Base-by-base conservation (phyloP, 2,329 filamentous ascomycete genomes). In the Xylariaceae sp. region DNA sequence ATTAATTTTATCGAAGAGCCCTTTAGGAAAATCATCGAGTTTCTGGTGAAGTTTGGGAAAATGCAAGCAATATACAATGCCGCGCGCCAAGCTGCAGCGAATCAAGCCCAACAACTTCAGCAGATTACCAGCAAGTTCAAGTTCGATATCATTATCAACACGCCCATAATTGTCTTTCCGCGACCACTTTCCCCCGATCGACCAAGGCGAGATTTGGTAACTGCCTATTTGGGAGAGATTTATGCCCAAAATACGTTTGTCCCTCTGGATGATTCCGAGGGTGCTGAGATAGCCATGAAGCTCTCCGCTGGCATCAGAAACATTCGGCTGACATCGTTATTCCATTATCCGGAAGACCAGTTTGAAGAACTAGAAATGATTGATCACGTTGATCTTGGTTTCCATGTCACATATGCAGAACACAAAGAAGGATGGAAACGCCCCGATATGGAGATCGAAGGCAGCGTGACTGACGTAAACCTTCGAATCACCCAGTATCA, bases 31-130 rank as follows among this genome's bases (percentile, higher is more conserved):
- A 97, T 99, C 60, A 89, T 99, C 71, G 89, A 95, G 62, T 99
- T 99, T 71, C 78, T 95, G 41, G 91, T 99, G 69, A 99, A 99
- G 66, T 99, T 99, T 69, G 94, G 95, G 56, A 96, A 95, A 72
- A 99, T 99, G 94, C 94, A 99, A 71, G 92, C 94, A 19, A 88
- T 99, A 49, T 99, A 96, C 76, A 99, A 99, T 67, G 92, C 94
- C 40, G 94, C 95, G 12, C 84, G 95, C 32, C 90, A 96, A 71
- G 95, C 92, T 37, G 94, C 95, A 2, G 89, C 94, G 37, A 92
- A 89, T 57, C 92, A 96, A 70, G 95, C 94, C 9, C 95, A 83
- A 54, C 92, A 96, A 66, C 83, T 99, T 5, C 94, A 97, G 66
- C 87, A 97, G 66, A 92, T 85, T 66, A 88, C 89, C 0, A 89